Evolutionary conservation across 1,139 yeast species (phyloP).

Genomic region (Lipomyces yarrowii): DNA sequence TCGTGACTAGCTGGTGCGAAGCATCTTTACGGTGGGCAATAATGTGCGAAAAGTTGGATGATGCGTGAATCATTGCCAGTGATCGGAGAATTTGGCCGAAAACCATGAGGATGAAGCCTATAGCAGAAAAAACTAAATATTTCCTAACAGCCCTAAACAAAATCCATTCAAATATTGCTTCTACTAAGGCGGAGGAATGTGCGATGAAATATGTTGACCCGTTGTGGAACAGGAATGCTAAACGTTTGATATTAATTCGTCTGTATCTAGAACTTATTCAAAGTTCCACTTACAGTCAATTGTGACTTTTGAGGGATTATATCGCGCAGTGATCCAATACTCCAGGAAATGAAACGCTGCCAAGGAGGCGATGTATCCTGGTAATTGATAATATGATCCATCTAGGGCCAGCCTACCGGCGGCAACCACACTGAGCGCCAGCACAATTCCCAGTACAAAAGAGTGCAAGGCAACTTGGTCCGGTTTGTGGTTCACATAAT

Average conservation of each 20-base stretch:
- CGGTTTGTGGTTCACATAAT: slow-evolving; percentile 25
- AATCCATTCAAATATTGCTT: slow-evolving; percentile 48
- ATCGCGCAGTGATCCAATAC: slow-evolving; percentile 73
- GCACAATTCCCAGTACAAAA: slow-evolving; percentile 35
- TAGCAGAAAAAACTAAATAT: slow-evolving; percentile 32
- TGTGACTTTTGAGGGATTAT: slow-evolving; percentile 65
- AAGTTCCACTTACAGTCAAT: slow-evolving; percentile 51
- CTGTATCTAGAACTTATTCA: neutral
- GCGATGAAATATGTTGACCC: slow-evolving; percentile 67
- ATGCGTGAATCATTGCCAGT: slow-evolving; percentile 84
- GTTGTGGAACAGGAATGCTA: slow-evolving; percentile 72
- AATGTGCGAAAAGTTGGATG: slow-evolving; percentile 82
- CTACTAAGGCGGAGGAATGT: slow-evolving; percentile 56
- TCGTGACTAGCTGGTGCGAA: slow-evolving; percentile 67
- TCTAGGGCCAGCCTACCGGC: neutral
- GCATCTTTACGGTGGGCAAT: slow-evolving; percentile 57
- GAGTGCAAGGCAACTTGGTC: slow-evolving; percentile 31
- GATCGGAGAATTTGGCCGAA: slow-evolving; percentile 72
- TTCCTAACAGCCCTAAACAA: slow-evolving; percentile 40
- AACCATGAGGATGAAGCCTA: slow-evolving; percentile 54
- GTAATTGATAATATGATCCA: slow-evolving; percentile 38
- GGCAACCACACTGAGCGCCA: slow-evolving; percentile 28
- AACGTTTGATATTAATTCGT: neutral
- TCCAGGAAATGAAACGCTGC: slow-evolving; percentile 78
- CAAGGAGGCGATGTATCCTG: slow-evolving; percentile 56